phyloP scores from a whole-genome alignment of 768 basidiomycete genomes.

The Tricholoma saponaceum region DNA sequence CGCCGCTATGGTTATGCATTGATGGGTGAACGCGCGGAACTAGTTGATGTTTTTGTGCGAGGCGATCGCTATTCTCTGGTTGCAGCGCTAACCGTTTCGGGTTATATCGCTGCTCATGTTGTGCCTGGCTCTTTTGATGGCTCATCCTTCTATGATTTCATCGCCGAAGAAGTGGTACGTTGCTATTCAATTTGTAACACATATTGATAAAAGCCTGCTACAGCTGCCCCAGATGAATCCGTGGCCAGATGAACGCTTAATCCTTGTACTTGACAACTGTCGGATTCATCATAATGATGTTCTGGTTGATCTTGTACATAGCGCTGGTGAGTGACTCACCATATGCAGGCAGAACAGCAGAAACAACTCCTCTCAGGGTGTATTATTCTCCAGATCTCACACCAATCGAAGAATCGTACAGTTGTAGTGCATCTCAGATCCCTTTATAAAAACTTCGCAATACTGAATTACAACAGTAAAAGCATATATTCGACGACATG shows the following conservation, averaged over 20 bases:
- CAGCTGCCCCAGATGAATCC: slow-evolving; percentile 22
- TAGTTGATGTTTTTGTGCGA: slow-evolving; percentile 18
- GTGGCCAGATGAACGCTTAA: slow-evolving; percentile 17
- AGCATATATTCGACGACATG: slow-evolving; percentile 6
- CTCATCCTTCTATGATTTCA: slow-evolving; percentile 30
- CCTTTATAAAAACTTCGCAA: too few species aligned
- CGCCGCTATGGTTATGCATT: slow-evolving; percentile 21
- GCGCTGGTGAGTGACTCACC: slow-evolving; percentile 6
- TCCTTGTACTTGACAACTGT: slow-evolving; percentile 27
- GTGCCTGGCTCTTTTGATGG: slow-evolving; percentile 31
- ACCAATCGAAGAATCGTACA: slow-evolving; percentile 31
- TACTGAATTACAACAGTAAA: too few species aligned
- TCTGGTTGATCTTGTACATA: slow-evolving; percentile 20
- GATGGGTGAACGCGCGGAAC: slow-evolving; percentile 15
- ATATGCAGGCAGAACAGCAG: slow-evolving; percentile 7
- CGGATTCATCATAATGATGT: slow-evolving; percentile 21
- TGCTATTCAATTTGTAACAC: not conserved
- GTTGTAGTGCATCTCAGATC: slow-evolving; percentile 3
- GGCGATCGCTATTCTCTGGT: slow-evolving; percentile 25
- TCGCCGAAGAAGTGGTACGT: slow-evolving; percentile 29
- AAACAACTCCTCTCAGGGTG: slow-evolving; percentile 16
- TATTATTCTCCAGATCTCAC: slow-evolving; percentile 34
- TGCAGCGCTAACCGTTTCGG: slow-evolving; percentile 28
- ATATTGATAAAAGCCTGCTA: too few species aligned
- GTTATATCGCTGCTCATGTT: slow-evolving; percentile 28